Evolutionary conservation across 2,329 filamentous ascomycete species (phyloP), one percentile per base, ranked within the genome.

Genomic region (Claviceps purpurea): DNA sequence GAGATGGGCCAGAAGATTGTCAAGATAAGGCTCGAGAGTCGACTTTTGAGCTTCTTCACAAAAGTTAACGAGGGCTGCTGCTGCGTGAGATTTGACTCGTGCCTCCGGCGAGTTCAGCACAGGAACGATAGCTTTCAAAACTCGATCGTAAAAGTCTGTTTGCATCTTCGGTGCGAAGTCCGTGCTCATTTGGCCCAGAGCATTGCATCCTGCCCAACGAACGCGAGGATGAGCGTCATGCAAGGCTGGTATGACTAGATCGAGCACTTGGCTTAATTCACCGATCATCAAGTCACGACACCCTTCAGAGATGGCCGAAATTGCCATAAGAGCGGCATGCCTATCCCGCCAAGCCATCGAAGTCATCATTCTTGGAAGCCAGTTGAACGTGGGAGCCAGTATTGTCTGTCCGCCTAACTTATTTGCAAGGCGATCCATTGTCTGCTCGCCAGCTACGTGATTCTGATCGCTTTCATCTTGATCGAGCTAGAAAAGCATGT

Each of bases 151-250:
- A 68, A 95, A 95, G 61, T 95, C 93, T 59, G 88, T 86, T 69
- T 98, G 93, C 91, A 98, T 97, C 11, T 87, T 94, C 13, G 90
- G 90, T 13, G 94, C 91, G 67, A 98, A 98, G 65, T 98, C 93
- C 37, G 93, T 98, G 72, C 91, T 97, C 93, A 98, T 98, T 69
- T 98, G 93, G 30, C 93, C 93, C n/a, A 98, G 78, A 43, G 93
- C 93, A 64, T 98, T 97, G 74, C 93, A 98, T 38, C 90, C 93
- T 50, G 93, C 93, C 84, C 94, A 98, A 61, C 91, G 85, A 52
- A 98, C 93, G 64, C 93, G 87, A 42, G 93, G 87, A 64, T 98
- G 93, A 41, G 86, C 79, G 64, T 98, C 91, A 61, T 85, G 83
- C 39, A 98, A 77, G 39, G 91, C 87, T 16, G 93, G 93, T 49